These are phyloP conservation scores for Clonostachys sp. DNA, from an alignment of 2,329 filamentous ascomycete genomes.

Conservation along the genomic window DNA sequence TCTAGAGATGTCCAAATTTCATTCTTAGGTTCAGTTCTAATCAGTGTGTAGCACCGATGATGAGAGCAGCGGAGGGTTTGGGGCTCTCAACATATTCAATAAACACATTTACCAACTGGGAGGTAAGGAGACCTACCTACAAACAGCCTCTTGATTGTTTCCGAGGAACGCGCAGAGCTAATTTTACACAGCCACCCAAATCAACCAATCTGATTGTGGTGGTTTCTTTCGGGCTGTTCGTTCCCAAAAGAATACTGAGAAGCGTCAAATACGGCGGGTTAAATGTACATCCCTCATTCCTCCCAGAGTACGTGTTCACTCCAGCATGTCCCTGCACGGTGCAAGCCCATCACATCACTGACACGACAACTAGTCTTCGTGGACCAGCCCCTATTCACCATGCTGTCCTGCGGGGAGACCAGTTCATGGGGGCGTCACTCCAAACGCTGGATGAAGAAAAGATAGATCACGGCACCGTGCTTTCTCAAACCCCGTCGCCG, in stretches of 20 bases:
- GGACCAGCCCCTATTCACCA: conserved; percentile 86
- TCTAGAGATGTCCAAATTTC: too few relatives aligned
- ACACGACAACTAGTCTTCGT: conserved; percentile 51
- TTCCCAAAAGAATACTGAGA: conserved; percentile 71
- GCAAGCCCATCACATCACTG: too few relatives aligned
- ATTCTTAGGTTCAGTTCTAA: too few relatives aligned
- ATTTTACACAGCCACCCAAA: conserved; percentile 44
- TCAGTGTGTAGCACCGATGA: not conserved
- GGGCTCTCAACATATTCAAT: conserved; percentile 66
- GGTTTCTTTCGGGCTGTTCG: conserved; percentile 90
- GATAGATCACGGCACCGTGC: conserved; percentile 76
- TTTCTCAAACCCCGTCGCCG: conserved; percentile 63
- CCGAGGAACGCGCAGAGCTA: not conserved
- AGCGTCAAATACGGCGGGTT: conserved; percentile 76
- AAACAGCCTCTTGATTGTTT: too few relatives aligned
- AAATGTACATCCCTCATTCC: conserved; percentile 88
- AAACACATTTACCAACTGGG: conserved; percentile 81
- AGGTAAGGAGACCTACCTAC: conserved; percentile 39
- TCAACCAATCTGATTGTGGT: conserved; percentile 77
- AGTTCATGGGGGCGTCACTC: conserved; percentile 70
- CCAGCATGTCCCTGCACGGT: too few relatives aligned
- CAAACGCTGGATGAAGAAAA: conserved; percentile 75
- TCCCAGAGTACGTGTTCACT: conserved; percentile 63
- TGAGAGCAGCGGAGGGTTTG: conserved; percentile 48
- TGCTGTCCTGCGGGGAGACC: conserved; percentile 62